phyloP scores from a whole-genome alignment of 306 rosid genomes.

The Comarum palustre region DNA sequence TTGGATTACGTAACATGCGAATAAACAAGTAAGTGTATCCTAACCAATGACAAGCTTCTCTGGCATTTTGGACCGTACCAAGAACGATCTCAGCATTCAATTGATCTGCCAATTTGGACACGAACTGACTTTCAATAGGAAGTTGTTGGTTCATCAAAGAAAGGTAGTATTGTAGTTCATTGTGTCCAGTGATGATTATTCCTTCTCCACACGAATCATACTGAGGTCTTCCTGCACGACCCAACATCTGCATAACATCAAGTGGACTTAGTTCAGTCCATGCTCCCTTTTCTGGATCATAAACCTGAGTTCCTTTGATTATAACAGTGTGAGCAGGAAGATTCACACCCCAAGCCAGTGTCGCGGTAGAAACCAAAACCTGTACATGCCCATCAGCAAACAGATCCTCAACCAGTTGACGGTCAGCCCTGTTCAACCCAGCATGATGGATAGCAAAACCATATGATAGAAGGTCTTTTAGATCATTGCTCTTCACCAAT shows the following conservation, averaged over 20 bases:
- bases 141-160: slow-evolving; percentile 97
- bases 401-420: slow-evolving; percentile 94
- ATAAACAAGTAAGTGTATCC: slow-evolving; percentile 82
- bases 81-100: slow-evolving; percentile 91
- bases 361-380: slow-evolving; percentile 93
- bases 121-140: slow-evolving; percentile 93
- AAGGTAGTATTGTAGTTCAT: slow-evolving; percentile 88
- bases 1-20: slow-evolving; percentile 82
- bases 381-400: slow-evolving; percentile 93
- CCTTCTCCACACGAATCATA: slow-evolving; percentile 87
- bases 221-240: slow-evolving; percentile 99
- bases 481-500: slow-evolving; percentile 89
- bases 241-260: slow-evolving; percentile 94
- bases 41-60: slow-evolving; percentile 78
- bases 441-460: slow-evolving; percentile 99
- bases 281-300: slow-evolving; percentile 91
- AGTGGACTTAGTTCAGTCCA: slow-evolving; percentile 98
- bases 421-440: slow-evolving; percentile 85
- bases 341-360: slow-evolving; percentile 99
- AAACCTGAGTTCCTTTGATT: slow-evolving; percentile 92
- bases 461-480: slow-evolving; percentile 88
- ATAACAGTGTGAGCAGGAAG: slow-evolving; percentile 91
- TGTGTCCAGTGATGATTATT: slow-evolving; percentile 82
- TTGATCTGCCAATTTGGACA: slow-evolving; percentile 91
- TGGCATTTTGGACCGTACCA: slow-evolving; percentile 87